A percentile compares a stretch with the other conserved stretches of the same genome.
Evolutionary conservation across 805 yeast species (phyloP).

Genomic region (Saccharomycopsis lassenensis): DNA sequence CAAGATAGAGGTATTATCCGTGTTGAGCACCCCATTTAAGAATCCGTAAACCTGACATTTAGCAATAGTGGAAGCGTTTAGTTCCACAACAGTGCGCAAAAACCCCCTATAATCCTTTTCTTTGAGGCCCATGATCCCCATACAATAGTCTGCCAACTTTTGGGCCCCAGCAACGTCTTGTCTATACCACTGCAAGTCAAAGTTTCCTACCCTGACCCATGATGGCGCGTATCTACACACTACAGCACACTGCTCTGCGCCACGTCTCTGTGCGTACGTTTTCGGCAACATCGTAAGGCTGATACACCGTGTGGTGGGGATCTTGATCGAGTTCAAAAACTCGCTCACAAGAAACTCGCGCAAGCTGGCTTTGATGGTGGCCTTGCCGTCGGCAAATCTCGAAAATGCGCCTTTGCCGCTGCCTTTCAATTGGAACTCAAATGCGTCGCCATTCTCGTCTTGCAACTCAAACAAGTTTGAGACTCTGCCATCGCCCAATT

Average conservation of each 20-base stretch:
- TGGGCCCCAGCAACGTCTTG: slow-evolving; percentile 56
- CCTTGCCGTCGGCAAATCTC: slow-evolving; percentile 94
- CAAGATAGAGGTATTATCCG: slow-evolving; percentile 84
- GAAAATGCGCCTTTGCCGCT: slow-evolving; percentile 88
- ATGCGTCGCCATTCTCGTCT: slow-evolving; percentile 33
- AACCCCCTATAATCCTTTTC: slow-evolving; percentile 20
- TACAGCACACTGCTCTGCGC: slow-evolving; percentile 73
- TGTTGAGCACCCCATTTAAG: slow-evolving; percentile 86
- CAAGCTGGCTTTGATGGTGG: slow-evolving; percentile 77
- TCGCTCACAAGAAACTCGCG: slow-evolving; percentile 85
- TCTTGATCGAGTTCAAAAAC: slow-evolving; percentile 64
- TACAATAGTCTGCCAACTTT: slow-evolving; percentile 59
- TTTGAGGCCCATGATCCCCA: slow-evolving; percentile 40
- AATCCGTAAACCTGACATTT: slow-evolving; percentile 89
- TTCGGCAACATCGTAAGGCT: slow-evolving; percentile 62
- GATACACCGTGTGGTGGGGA: slow-evolving; percentile 80
- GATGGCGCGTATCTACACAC: slow-evolving; percentile 73
- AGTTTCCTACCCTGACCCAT: slow-evolving; percentile 85
- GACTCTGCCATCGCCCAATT: slow-evolving; percentile 92
- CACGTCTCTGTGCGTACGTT: slow-evolving; percentile 62
- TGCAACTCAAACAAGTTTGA: slow-evolving; percentile 65
- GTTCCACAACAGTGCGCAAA: slow-evolving; percentile 31
- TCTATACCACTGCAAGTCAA: slow-evolving; percentile 70
- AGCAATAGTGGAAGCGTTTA: slow-evolving; percentile 72
- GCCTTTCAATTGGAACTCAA: slow-evolving; percentile 80